Conservation (phyloP, 2,329 filamentous ascomycete species). For the Septoria linicola region DNA sequence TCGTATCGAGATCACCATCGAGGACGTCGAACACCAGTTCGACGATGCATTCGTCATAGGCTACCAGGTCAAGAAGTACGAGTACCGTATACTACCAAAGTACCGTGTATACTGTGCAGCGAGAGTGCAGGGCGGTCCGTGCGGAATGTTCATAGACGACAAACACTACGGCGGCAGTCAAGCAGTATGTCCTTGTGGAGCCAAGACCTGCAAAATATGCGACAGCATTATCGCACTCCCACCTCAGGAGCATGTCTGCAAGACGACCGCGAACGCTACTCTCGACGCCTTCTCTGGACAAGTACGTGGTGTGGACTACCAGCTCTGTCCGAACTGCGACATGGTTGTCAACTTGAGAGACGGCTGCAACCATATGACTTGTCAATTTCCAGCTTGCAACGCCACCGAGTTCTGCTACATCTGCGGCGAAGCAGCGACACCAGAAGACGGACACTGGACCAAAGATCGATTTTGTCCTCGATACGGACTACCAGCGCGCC, state of each 20-base stretch:
- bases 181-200: too few relatives aligned
- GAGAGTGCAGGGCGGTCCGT: too few relatives aligned
- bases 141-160: neutral
- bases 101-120: conserved; percentile 8
- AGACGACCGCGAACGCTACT: neutral
- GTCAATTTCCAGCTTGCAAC: too few relatives aligned
- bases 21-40: conserved; percentile 1
- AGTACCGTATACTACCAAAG: neutral
- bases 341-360: conserved; percentile 10
- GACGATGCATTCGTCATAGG: neutral
- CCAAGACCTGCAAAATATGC: neutral
- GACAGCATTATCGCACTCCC: neutral
- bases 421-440: neutral
- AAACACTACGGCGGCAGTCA: neutral
- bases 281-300: conserved; percentile 13
- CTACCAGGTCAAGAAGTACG: neutral
- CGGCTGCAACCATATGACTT: conserved; percentile 16
- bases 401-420: neutral
- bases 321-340: conserved; percentile 20
- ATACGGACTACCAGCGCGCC: too few relatives aligned
- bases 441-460: neutral
- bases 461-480: too few relatives aligned
- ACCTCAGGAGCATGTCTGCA: neutral
- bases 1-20: neutral
- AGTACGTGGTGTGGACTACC: conserved; percentile 20